phyloP scores from a whole-genome alignment of 768 basidiomycete genomes.

The Boletus coccyginus region DNA sequence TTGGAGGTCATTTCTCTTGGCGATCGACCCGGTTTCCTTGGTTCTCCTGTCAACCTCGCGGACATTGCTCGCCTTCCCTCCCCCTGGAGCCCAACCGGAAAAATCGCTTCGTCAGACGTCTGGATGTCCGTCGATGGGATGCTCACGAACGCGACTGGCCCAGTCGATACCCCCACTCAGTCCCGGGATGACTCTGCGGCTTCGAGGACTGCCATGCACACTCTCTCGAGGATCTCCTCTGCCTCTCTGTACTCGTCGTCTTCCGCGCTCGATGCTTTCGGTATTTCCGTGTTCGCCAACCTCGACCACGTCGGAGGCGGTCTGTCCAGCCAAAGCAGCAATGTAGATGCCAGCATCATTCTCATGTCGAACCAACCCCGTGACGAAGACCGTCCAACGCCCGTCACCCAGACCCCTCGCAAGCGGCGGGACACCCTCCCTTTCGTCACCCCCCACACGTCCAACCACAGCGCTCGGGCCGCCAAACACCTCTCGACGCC shows the following conservation, averaged over 20 bases:
- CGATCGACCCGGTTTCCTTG: background rate
- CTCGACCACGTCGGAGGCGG: background rate
- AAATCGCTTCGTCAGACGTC: slow-evolving; percentile 3
- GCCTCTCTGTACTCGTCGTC: slow-evolving; percentile 12
- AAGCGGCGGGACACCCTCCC: slow-evolving; percentile 15
- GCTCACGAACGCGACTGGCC: slow-evolving; percentile 18
- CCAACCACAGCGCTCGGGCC: background rate
- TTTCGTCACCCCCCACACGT: background rate
- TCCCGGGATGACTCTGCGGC: background rate
- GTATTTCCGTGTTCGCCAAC: slow-evolving; percentile 15
- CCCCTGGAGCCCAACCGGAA: slow-evolving; percentile 29
- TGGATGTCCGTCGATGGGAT: slow-evolving; percentile 26
- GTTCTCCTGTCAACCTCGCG: background rate
- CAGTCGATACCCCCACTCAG: background rate
- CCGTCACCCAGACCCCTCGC: slow-evolving; percentile 7
- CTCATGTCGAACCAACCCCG: background rate
- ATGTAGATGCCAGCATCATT: background rate
- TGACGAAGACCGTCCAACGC: background rate
- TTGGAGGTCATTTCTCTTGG: slow-evolving; percentile 23
- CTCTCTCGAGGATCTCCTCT: slow-evolving; percentile 1
- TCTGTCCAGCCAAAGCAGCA: too few relatives aligned
- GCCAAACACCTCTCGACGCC: slow-evolving; percentile 20
- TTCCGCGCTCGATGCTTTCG: slow-evolving; percentile 17
- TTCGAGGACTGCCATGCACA: background rate
- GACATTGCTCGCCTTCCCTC: slow-evolving; percentile 21